Base-by-base conservation (phyloP, 768 basidiomycete species). In the Lactifluus subvellereus region DNA sequence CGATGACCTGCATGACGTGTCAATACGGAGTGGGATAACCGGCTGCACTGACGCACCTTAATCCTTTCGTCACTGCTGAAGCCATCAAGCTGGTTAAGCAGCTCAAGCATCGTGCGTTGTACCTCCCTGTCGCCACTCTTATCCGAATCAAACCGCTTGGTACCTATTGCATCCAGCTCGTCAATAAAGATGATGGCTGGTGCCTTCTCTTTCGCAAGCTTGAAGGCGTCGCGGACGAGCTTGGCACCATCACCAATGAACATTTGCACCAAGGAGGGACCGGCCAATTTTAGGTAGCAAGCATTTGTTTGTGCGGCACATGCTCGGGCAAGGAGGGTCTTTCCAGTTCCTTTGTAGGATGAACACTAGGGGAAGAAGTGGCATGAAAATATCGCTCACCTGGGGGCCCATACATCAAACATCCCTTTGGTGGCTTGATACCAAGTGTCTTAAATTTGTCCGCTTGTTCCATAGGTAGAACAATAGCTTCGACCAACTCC, bases 241-340 rank as follows among this genome's bases (percentile, higher is more conserved):
- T 98, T 98, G 59, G 97, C 97, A 71, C 97, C 97, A 74, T 98
- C 97, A 75, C 97, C 97, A 68, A 99, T 99, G 75, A 96, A 99
- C 97, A 98, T 99, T 76, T 99, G 97, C 13, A 99, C 97, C 57
- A 99, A 83, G 55, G 95, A 95, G 30, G 97, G 96, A 20, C 94
- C 97, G 40, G 97, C 97, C 32, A 99, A 84, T 75, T 99, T 98
- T 67, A 99, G 83, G 74, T 96, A 99, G 74, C 96, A 98, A 8
- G 97, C 97, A 67, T 96, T 91, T 51, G 97, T 98, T 69, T 96
- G 94, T 2, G 95, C 95, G 4, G 97, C 97, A 75, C 97, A 98
- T 48, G 97, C 97, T 74, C 97, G 87, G 42, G 97, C 97, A 57
- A 99, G 84, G 7, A 99, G 82, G 2, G 97, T 99, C 79, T 99